Base-by-base conservation (phyloP, 139 green algal species). In the Astrephomene gubernaculifera region DNA sequence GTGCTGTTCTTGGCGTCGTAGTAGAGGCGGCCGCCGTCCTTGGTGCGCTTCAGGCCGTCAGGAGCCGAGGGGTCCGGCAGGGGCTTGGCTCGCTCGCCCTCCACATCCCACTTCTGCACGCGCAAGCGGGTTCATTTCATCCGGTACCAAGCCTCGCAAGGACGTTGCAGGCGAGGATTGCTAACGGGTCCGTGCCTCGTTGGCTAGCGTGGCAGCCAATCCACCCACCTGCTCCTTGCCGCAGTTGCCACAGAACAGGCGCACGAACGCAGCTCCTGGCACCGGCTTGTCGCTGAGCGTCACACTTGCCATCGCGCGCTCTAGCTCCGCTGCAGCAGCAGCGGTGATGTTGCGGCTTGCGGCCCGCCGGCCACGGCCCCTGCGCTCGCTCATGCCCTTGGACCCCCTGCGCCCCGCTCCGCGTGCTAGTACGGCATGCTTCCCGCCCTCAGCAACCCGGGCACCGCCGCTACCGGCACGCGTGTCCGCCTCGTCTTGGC, bases 181-280 rank as follows among this genome's bases (percentile, higher is more conserved):
- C n/a, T n/a, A n/a, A n/a, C n/a, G n/a, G n/a, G n/a, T n/a, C n/a
- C n/a, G n/a, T n/a, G n/a, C n/a, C n/a, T n/a, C n/a, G n/a, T n/a
- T n/a, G n/a, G n/a, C n/a, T n/a, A n/a, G n/a, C n/a, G n/a, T n/a
- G n/a, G n/a, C n/a, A n/a, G n/a, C n/a, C n/a, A n/a, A n/a, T n/a
- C 36, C 24, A 1, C 43, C 43, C 78, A 84, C 78, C 78, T 84
- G 78, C 61, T 74, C 78, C 63, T 75, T 84, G 78, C 78, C 78
- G 63, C 78, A 84, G 31, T 84, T 61, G 17, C 78, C 78, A 44
- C 78, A 84, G 78, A 84, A 84, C 2, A 84, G 78, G n/a, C 78
- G 61, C 44, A 84, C 38, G 24, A 21, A 10, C 6, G 29, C 6
- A 1, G 78, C 63, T 6, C 60, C 78, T 0, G 14, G 27, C 78